A percentile compares a stretch with the other conserved stretches of the same genome.
Evolutionary conservation across 2,329 filamentous ascomycete species (phyloP).

Genomic region (Beauveria bassiana): DNA sequence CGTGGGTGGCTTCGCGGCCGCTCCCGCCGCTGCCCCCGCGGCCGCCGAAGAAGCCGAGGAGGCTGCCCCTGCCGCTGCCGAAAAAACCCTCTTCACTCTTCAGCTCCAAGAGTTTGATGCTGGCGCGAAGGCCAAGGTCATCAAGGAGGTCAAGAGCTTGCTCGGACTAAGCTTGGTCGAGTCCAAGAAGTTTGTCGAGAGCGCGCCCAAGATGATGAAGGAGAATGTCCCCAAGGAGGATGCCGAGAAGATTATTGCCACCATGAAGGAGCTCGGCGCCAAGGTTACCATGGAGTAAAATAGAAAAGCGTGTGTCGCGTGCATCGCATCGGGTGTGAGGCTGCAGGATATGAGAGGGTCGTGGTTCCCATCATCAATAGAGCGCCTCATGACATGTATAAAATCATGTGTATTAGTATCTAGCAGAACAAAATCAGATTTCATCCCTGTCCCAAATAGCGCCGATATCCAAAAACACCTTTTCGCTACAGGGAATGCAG

Average conservation of each 20-base stretch:
- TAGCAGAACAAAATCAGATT: constrained; percentile 8
- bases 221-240: constrained; percentile 98
- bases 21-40: constrained; percentile 50
- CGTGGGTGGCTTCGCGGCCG: constrained; percentile 80
- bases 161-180: constrained; percentile 93
- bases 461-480: not conserved
- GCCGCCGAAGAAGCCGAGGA: constrained; percentile 78
- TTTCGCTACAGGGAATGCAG: not conserved
- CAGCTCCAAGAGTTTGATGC: constrained; percentile 90
- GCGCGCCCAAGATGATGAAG: constrained; percentile 97
- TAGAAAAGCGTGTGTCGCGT: constrained; percentile 12
- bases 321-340: not conserved
- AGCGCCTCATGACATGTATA: constrained; percentile 14
- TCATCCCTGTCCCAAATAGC: not conserved
- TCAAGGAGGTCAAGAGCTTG: constrained; percentile 99
- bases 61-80: constrained; percentile 78
- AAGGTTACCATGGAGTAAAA: constrained; percentile 85
- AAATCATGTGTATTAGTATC: constrained; percentile 27
- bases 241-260: constrained; percentile 94
- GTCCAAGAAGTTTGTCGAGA: constrained; percentile 99
- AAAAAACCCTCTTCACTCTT: constrained; percentile 95
- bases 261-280: constrained; percentile 87
- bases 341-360: not conserved
- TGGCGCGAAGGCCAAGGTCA: constrained; percentile 90
- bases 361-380: constrained; percentile 4